Evolutionary conservation across 352 stramenopile genomes (phyloP).

Genomic region (Phytophthora hibernalis): DNA sequence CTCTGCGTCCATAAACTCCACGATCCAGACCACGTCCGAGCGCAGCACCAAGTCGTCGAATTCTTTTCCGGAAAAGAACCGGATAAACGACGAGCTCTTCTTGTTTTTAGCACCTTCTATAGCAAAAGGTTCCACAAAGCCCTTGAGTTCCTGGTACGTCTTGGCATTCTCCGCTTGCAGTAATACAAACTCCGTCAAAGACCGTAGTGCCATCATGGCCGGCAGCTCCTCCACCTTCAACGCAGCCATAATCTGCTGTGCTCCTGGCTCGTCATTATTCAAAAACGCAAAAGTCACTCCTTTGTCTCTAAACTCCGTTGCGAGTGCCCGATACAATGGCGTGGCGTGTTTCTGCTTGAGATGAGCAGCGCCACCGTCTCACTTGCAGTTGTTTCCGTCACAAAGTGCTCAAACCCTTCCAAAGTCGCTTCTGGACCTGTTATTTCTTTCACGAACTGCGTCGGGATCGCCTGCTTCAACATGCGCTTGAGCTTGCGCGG

Average conservation of each 20-base stretch:
- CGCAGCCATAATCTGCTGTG: conserved; percentile 35
- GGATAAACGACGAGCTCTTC: conserved; percentile 30
- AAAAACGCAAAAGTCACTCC: conserved; percentile 66
- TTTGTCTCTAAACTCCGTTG: conserved; percentile 60
- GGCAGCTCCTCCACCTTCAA: conserved; percentile 53
- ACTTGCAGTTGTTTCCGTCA: conserved; percentile 17
- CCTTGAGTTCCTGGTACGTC: conserved; percentile 61
- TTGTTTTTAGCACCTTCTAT: conserved; percentile 21
- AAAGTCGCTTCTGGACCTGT: conserved; percentile 18
- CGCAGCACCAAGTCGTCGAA: conserved; percentile 63
- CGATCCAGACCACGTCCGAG: conserved; percentile 69
- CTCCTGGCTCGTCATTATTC: conserved; percentile 41
- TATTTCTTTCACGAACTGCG: conserved; percentile 56
- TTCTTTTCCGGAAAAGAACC: conserved; percentile 48
- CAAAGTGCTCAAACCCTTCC: conserved; percentile 33
- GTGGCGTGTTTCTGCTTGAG: conserved; percentile 71
- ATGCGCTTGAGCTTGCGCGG: conserved; percentile 64
- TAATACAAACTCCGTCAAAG: conserved; percentile 36
- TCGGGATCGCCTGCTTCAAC: conserved; percentile 67
- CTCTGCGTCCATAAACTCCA: conserved; percentile 59
- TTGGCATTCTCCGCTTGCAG: conserved; percentile 59
- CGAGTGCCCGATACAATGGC: conserved; percentile 63
- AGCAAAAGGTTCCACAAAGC: conserved; percentile 60
- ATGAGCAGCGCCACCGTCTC: conserved; percentile 56
- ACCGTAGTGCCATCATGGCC: conserved; percentile 55